These are phyloP conservation scores for Podila minutissima DNA, from an alignment of 192 early-diverging fungal species.

Conservation along the genomic window DNA sequence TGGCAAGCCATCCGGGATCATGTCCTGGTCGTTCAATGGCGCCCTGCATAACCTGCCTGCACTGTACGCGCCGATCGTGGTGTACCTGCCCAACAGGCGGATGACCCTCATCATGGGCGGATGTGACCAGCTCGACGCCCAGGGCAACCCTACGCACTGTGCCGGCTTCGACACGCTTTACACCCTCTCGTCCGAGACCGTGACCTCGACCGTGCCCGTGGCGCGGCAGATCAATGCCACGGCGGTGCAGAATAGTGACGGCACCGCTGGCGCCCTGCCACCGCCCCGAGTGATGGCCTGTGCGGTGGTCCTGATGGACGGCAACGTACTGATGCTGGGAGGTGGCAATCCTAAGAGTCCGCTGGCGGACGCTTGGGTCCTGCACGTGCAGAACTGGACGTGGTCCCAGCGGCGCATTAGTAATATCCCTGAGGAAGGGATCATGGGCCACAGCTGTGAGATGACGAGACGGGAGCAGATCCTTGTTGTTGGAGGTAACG, in stretches of 20 bases:
- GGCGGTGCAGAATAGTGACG: neutral
- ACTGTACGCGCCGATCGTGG: conserved; percentile 28
- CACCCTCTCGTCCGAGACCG: neutral
- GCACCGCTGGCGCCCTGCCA: conserved; percentile 10
- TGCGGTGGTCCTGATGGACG: conserved; percentile 17
- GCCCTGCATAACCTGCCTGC: conserved; percentile 8
- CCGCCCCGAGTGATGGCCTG: conserved; percentile 26
- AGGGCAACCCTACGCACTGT: neutral
- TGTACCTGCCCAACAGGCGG: conserved; percentile 7
- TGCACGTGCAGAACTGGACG: conserved; percentile 30
- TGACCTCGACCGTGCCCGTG: neutral
- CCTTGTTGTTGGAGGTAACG: conserved; percentile 39
- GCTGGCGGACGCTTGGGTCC: conserved; percentile 29
- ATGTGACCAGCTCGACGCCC: conserved; percentile 27
- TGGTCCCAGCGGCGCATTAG: conserved; percentile 17
- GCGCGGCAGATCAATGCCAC: neutral
- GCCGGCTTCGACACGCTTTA: neutral
- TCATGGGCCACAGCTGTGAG: conserved; percentile 39
- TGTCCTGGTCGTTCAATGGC: conserved; percentile 25
- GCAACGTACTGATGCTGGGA: conserved; percentile 30
- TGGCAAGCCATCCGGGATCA: neutral
- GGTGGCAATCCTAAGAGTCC: conserved; percentile 9
- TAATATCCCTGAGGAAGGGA: conserved; percentile 15
- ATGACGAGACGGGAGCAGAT: conserved; percentile 19
- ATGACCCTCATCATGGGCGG: conserved; percentile 40